Percentiles rank a stretch among this genome's conserved stretches.
phyloP scores from a whole-genome alignment of 2,329 filamentous ascomycete species.

The Chaetomium sp. region DNA sequence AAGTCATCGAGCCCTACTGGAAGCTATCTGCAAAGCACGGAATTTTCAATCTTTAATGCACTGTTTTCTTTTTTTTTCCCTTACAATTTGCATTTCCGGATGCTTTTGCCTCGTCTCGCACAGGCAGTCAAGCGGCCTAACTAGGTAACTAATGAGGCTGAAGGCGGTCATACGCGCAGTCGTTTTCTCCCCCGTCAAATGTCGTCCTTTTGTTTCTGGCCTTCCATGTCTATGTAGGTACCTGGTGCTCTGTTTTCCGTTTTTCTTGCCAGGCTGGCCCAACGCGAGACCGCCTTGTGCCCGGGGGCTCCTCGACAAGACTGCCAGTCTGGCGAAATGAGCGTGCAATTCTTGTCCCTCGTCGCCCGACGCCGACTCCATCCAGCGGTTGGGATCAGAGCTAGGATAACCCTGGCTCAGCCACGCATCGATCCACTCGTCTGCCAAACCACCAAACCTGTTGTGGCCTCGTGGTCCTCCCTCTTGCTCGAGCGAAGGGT shows the following conservation, averaged over 20 bases:
- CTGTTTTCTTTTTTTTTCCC: not conserved
- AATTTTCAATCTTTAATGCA: not conserved
- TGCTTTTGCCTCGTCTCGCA: not conserved
- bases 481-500: not conserved
- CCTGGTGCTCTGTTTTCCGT: no score
- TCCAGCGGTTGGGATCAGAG: conserved; percentile 4
- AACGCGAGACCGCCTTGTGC: not conserved
- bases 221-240: no score
- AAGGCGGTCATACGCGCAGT: not conserved
- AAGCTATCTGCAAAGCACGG: not conserved
- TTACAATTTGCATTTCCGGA: not conserved
- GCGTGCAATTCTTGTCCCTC: not conserved
- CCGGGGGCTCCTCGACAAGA: not conserved
- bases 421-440: not conserved
- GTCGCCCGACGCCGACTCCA: not conserved
- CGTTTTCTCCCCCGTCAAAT: not conserved
- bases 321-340: not conserved
- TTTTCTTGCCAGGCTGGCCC: not conserved
- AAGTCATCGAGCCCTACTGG: not conserved
- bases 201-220: not conserved
- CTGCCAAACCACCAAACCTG: not conserved
- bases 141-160: not conserved
- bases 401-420: conserved; percentile 6
- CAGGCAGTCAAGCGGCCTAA: not conserved
- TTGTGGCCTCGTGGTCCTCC: not conserved